These are phyloP conservation scores for Royoungia palumana DNA, from an alignment of 768 basidiomycete genomes.

Conservation along the genomic window DNA sequence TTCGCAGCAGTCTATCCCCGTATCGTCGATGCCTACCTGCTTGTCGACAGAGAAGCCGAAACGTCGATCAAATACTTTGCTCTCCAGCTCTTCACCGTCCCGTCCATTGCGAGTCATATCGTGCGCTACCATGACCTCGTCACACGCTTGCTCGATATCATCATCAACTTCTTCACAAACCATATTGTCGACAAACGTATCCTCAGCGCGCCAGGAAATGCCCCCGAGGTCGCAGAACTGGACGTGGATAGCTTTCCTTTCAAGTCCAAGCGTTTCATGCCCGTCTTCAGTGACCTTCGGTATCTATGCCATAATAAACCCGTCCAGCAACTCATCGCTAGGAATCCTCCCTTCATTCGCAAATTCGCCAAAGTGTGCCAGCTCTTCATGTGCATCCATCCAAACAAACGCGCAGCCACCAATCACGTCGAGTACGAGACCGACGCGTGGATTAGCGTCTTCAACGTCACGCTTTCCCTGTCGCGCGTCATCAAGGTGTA, in stretches of 20 bases:
- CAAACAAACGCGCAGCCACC: conserved; percentile 77
- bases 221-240: conserved; percentile 36
- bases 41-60: conserved; percentile 91
- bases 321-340: conserved; percentile 77
- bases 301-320: conserved; percentile 79
- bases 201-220: conserved; percentile 25
- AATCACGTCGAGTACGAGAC: conserved; percentile 95
- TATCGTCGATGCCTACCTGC: conserved; percentile 86
- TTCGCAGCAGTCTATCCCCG: conserved; percentile 84
- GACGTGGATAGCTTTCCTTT: conserved; percentile 87
- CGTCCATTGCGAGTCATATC: conserved; percentile 77
- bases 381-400: conserved; percentile 91
- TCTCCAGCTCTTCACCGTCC: conserved; percentile 89
- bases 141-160: conserved; percentile 73
- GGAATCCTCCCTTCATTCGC: conserved; percentile 59
- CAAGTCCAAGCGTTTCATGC: conserved; percentile 95
- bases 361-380: conserved; percentile 77
- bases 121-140: conserved; percentile 72
- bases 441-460: conserved; percentile 95
- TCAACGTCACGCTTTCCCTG: conserved; percentile 89
- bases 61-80: conserved; percentile 93
- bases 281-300: conserved; percentile 87
- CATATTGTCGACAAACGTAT: conserved; percentile 77
- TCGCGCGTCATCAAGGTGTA: conserved; percentile 87
- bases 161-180: conserved; percentile 90